Evolutionary conservation across 768 basidiomycete species (phyloP), one percentile per base, ranked within the genome.

Genomic region (Mycena polygramma): DNA sequence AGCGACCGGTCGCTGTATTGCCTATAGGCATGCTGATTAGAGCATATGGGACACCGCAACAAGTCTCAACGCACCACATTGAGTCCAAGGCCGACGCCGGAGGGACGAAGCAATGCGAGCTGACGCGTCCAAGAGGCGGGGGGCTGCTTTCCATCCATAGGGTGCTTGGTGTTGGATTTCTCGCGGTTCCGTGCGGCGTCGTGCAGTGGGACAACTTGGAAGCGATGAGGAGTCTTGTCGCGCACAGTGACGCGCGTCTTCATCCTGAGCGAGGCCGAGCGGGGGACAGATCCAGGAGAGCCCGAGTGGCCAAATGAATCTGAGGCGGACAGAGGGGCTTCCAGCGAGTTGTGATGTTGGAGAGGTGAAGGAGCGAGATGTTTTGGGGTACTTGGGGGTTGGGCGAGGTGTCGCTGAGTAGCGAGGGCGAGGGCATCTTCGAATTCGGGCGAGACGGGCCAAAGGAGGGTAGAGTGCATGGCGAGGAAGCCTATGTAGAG

Each of bases 241-340:
- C 84, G 83, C 39, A 85, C 81, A 49, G 84, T 82, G 49, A 86
- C 79, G 26, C 83, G 81, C 30, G 85, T 85, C 76, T 82, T 83
- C 85, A 85, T 85, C 55, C 77, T 84, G 51, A 83, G 73, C n/a
- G 68, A 69, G 26, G 68, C 48, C 6, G 72, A 73, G 66, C 62
- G 69, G 30, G 70, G 66, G 9, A 70, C 60, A 30, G 64, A 46
- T 35, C 7, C 41, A 7, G 64, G 59, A 9, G 64, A 55, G 48
- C 19, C 41, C 15, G 36, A 22, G 7, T 10, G 35, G 54, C 8
- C 20, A 6, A n/a, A 39, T n/a, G 36, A 35, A 36, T 17, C 45
- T 20, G 45, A 19, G 45, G 1, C 11, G 22, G 55, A 49, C 20
- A 48, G 35, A 14, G n/a, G 48, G 13, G 37, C 7, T 5, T 36